phyloP scores from a whole-genome alignment of 371 early-diverging fungal species.

The Rhizopus microsporus region DNA sequence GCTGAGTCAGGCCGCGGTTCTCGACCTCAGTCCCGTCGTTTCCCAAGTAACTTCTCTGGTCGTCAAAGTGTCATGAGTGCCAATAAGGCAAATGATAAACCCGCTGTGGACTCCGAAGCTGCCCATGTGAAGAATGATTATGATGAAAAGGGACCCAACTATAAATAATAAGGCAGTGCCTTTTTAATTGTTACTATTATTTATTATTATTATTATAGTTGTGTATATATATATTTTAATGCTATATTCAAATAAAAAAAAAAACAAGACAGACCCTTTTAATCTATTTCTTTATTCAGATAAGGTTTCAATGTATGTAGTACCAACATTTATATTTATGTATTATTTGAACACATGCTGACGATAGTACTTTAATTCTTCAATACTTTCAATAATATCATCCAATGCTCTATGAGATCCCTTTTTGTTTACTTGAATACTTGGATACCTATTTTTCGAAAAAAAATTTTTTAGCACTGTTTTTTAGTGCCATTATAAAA shows the following conservation, averaged over 20 bases:
- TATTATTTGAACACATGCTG: slow-evolving; percentile 48
- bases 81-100: slow-evolving; percentile 23
- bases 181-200: slow-evolving; percentile 1
- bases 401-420: slow-evolving; percentile 78
- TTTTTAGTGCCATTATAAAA: background rate
- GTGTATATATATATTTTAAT: slow-evolving; percentile 1
- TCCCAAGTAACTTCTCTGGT: slow-evolving; percentile 45
- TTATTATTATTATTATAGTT: slow-evolving; percentile 4
- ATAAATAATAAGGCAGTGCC: slow-evolving; percentile 25
- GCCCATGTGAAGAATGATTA: slow-evolving; percentile 42
- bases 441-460: slow-evolving; percentile 33
- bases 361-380: slow-evolving; percentile 80
- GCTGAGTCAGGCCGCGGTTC: slow-evolving; percentile 38
- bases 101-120: slow-evolving; percentile 31
- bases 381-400: slow-evolving; percentile 90
- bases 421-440: slow-evolving; percentile 60
- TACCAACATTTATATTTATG: background rate
- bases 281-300: background rate
- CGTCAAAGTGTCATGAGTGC: slow-evolving; percentile 16
- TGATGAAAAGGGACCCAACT: slow-evolving; percentile 43
- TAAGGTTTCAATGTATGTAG: background rate
- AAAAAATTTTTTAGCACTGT: background rate
- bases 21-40: slow-evolving; percentile 45
- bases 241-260: background rate
- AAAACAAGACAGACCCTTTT: background rate